phyloP scores from a whole-genome alignment of 2,329 filamentous ascomycete genomes.

The Tolypocladium tundrense region DNA sequence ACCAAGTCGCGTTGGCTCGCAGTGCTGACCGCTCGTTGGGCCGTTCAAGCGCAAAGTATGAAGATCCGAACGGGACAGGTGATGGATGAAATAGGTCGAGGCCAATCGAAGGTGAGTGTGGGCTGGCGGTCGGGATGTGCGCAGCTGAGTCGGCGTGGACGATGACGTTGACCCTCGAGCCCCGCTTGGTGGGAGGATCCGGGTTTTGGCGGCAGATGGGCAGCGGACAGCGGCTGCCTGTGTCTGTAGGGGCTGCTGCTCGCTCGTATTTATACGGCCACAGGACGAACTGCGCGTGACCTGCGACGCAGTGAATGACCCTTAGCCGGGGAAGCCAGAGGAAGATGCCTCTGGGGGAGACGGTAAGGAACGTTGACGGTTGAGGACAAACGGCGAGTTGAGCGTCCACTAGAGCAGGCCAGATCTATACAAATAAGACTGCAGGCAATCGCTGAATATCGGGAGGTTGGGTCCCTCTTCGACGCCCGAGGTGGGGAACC shows the following conservation, averaged over 20 bases:
- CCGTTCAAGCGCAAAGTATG: neutral
- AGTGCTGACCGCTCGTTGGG: neutral
- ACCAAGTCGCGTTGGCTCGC: neutral
- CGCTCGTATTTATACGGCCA: neutral
- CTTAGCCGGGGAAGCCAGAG: neutral
- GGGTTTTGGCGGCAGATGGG: conserved; percentile 2
- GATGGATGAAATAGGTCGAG: neutral
- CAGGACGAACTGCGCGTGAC: neutral
- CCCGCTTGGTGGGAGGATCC: conserved; percentile 2
- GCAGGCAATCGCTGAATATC: neutral
- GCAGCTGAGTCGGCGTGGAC: neutral
- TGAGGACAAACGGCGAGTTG: neutral
- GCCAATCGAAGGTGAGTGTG: neutral
- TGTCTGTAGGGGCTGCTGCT: too few relatives aligned
- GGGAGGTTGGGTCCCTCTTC: neutral
- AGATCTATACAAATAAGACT: neutral
- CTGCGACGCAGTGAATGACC: neutral
- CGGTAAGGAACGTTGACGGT: neutral
- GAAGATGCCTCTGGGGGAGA: neutral
- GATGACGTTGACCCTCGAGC: conserved; percentile 5
- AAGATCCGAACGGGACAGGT: neutral
- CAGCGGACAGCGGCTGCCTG: neutral
- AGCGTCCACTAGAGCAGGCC: neutral
- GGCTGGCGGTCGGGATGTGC: neutral
- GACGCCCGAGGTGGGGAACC: neutral